A percentile compares a stretch with the other conserved stretches of the same genome.
These are phyloP conservation scores for Collybia nuda DNA, from an alignment of 768 basidiomycete species.

Conservation along the genomic window DNA sequence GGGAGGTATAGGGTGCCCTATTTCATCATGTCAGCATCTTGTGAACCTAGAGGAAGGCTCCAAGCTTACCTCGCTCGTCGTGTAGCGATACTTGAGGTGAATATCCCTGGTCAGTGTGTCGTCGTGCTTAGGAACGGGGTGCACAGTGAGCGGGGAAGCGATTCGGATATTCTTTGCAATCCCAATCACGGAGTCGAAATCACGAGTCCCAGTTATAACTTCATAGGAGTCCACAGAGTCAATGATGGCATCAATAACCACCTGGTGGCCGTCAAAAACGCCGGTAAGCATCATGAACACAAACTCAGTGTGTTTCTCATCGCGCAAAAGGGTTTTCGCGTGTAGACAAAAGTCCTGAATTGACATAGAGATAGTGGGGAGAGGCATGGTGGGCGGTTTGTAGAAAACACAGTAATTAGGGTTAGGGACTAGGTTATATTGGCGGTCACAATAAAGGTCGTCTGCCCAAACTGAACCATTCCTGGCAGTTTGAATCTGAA, in stretches of 20 bases:
- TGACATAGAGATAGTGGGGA: too few species aligned
- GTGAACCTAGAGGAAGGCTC: not conserved
- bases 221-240: not conserved
- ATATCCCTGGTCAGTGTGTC: slow-evolving; percentile 4
- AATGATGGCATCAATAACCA: slow-evolving; percentile 2
- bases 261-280: not conserved
- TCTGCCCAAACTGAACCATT: too few species aligned
- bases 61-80: not conserved
- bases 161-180: slow-evolving; percentile 10
- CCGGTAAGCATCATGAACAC: not conserved
- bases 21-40: not conserved
- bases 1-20: slow-evolving; percentile 3
- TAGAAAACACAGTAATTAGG: too few species aligned
- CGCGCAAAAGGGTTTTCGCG: too few species aligned
- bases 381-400: too few species aligned
- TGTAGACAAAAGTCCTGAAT: too few species aligned
- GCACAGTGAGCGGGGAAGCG: not conserved
- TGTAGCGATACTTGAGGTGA: slow-evolving; percentile 3
- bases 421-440: too few species aligned
- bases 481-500: too few species aligned
- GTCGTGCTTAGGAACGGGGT: slow-evolving; percentile 6
- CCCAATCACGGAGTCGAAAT: slow-evolving; percentile 20
- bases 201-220: slow-evolving; percentile 5
- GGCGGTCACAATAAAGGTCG: too few species aligned
- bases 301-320: too few species aligned